A percentile compares a stretch with the other conserved stretches of the same genome.
Evolutionary conservation across 2,329 filamentous ascomycete genomes (phyloP).

Genomic region (Ceratocystis destructans): DNA sequence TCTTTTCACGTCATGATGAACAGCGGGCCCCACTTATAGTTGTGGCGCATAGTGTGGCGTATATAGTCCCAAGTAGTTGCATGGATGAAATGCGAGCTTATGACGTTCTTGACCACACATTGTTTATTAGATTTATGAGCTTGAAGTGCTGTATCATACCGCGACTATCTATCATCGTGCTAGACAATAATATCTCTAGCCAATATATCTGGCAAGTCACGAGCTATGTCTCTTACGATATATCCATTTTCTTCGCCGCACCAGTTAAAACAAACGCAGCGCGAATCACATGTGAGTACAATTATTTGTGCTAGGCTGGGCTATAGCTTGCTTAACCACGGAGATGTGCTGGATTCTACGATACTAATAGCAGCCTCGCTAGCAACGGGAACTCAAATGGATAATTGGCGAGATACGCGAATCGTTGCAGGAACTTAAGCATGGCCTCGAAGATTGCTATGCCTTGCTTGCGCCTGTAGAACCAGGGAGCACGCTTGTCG

Average conservation of each 20-base stretch:
- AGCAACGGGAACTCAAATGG: slow-evolving; percentile 43
- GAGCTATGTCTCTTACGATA: slow-evolving; percentile 43
- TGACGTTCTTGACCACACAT: neutral
- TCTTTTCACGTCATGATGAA: neutral
- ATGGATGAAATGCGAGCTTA: neutral
- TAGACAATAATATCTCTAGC: neutral
- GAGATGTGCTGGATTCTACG: neutral
- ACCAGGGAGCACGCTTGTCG: slow-evolving; percentile 73
- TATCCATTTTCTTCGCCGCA: slow-evolving; percentile 41
- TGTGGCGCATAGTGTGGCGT: slow-evolving; percentile 12
- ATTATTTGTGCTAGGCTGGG: neutral
- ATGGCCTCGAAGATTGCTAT: slow-evolving; percentile 77
- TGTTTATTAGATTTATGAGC: neutral
- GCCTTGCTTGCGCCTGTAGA: slow-evolving; percentile 73
- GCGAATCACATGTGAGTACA: slow-evolving; percentile 37
- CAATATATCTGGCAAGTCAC: neutral
- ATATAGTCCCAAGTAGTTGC: neutral
- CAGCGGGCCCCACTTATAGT: neutral
- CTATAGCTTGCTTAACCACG: neutral
- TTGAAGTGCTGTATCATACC: neutral
- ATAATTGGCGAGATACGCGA: slow-evolving; percentile 37
- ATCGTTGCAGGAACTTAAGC: slow-evolving; percentile 37
- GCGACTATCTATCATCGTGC: neutral
- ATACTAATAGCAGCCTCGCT: slow-evolving; percentile 20
- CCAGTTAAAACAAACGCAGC: slow-evolving; percentile 37